Percentiles rank a stretch among this genome's conserved stretches.
phyloP scores from a whole-genome alignment of 345 rosid species.

The Carallia pectinifolia region DNA sequence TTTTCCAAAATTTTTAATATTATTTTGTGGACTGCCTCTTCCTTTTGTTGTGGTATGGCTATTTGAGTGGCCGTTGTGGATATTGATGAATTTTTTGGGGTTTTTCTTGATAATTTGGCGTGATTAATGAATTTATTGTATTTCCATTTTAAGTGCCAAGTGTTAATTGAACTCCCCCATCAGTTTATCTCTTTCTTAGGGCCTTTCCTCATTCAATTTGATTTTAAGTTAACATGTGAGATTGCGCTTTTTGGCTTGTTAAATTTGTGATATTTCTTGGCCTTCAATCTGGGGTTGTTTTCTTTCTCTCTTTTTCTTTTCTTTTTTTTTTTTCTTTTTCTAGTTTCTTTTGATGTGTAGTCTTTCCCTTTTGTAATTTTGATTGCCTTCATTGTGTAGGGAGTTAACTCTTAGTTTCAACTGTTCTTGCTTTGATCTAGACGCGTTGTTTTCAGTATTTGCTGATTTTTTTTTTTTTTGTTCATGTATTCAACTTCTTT shows the following conservation, averaged over 20 bases:
- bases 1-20: background rate
- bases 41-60: background rate
- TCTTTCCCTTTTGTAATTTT: too few relatives aligned
- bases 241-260: background rate
- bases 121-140: background rate
- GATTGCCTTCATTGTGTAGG: too few relatives aligned
- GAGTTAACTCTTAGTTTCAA: too few relatives aligned
- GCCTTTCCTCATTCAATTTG: background rate
- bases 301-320: background rate
- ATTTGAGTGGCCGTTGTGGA: background rate
- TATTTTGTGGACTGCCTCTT: background rate
- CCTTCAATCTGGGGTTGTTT: background rate
- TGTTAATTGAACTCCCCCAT: slow-evolving; percentile 1
- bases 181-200: background rate
- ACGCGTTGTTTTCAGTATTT: too few relatives aligned
- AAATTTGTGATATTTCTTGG: background rate
- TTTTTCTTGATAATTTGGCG: background rate
- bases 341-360: too few relatives aligned
- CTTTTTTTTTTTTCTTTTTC: background rate
- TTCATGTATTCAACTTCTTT: too few relatives aligned
- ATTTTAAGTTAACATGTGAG: background rate
- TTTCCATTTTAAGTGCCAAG: background rate
- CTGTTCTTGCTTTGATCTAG: too few relatives aligned
- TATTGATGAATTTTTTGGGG: slow-evolving; percentile 8
- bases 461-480: too few relatives aligned